A percentile compares a stretch with the other conserved stretches of the same genome.
These are phyloP conservation scores for Posidonia australis DNA, from an alignment of 106 monocot genomes.

Conservation along the genomic window DNA sequence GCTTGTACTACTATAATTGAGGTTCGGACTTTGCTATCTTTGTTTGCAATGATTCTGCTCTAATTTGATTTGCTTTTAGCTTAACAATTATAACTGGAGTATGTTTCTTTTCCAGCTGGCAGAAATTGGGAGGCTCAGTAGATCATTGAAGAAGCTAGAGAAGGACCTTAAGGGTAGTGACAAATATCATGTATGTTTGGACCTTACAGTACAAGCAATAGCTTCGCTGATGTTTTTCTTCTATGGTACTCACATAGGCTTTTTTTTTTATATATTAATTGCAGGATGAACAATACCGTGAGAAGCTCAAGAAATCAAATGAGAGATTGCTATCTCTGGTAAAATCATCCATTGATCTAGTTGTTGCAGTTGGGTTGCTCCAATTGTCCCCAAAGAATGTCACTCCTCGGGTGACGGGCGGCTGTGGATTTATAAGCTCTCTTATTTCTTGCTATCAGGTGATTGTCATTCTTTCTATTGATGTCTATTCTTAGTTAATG, in stretches of 20 bases:
- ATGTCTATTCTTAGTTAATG: neutral
- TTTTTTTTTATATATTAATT: neutral
- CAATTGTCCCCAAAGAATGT: slow-evolving; percentile 79
- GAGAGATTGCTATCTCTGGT: slow-evolving; percentile 64
- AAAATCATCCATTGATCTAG: slow-evolving; percentile 71
- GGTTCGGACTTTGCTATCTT: slow-evolving; percentile 28
- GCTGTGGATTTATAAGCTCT: slow-evolving; percentile 59
- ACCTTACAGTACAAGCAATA: neutral
- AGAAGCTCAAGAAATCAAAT: slow-evolving; percentile 59
- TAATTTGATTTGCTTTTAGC: too few relatives aligned
- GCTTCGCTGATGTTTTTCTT: too few relatives aligned
- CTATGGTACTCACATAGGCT: too few relatives aligned
- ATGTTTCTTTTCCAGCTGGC: slow-evolving; percentile 32
- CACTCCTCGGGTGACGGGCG: slow-evolving; percentile 84
- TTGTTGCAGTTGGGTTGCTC: slow-evolving; percentile 81
- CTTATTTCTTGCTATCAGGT: slow-evolving; percentile 96
- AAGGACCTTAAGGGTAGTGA: slow-evolving; percentile 54
- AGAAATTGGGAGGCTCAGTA: slow-evolving; percentile 58
- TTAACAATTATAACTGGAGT: too few relatives aligned
- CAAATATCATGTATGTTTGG: slow-evolving; percentile 40
- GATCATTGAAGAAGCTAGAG: slow-evolving; percentile 72
- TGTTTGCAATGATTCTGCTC: neutral
- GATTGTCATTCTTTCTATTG: neutral
- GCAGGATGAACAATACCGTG: slow-evolving; percentile 61
- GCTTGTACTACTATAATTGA: slow-evolving; percentile 47